These are phyloP conservation scores for Wickerhamiella pararugosa DNA, from an alignment of 1,139 yeast species.

Conservation along the genomic window DNA sequence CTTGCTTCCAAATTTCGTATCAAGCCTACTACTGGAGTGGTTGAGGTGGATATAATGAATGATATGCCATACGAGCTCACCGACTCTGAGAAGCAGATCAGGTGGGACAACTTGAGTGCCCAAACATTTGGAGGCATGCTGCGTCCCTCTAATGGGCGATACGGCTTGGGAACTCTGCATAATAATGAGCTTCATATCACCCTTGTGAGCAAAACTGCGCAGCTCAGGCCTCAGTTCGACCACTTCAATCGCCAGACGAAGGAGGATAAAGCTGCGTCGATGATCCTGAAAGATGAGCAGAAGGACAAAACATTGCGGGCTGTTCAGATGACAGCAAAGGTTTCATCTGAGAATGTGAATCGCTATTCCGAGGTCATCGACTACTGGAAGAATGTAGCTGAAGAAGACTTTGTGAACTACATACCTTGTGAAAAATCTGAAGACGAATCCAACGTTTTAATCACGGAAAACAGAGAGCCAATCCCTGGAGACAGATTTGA, in stretches of 20 bases:
- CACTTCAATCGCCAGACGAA: conserved; percentile 37
- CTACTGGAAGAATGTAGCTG: conserved; percentile 61
- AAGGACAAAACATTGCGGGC: conserved; percentile 26
- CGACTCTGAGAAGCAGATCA: conserved; percentile 45
- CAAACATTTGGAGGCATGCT: conserved; percentile 51
- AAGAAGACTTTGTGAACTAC: conserved; percentile 39
- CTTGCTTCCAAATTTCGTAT: conserved; percentile 35
- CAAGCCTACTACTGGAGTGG: conserved; percentile 42
- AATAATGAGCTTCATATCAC: conserved; percentile 43
- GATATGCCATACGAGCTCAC: conserved; percentile 44
- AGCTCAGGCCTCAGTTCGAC: conserved; percentile 66
- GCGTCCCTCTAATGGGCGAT: conserved; percentile 31
- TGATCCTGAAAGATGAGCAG: conserved; percentile 16
- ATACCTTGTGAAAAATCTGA: too few relatives aligned
- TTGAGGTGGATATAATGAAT: conserved; percentile 62
- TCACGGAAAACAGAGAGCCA: too few relatives aligned
- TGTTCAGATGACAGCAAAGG: conserved; percentile 63
- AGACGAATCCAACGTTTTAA: too few relatives aligned
- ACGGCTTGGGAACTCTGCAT: conserved; percentile 37
- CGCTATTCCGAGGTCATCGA: conserved; percentile 66
- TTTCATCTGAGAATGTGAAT: conserved; percentile 43
- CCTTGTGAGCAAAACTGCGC: conserved; percentile 56
- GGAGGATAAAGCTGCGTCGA: conserved; percentile 24
- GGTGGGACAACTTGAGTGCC: conserved; percentile 42
- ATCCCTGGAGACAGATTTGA: too few relatives aligned